Evolutionary conservation across 768 basidiomycete genomes (phyloP), one percentile per base, ranked within the genome.

Genomic region (Leccinum disarticulatum): DNA sequence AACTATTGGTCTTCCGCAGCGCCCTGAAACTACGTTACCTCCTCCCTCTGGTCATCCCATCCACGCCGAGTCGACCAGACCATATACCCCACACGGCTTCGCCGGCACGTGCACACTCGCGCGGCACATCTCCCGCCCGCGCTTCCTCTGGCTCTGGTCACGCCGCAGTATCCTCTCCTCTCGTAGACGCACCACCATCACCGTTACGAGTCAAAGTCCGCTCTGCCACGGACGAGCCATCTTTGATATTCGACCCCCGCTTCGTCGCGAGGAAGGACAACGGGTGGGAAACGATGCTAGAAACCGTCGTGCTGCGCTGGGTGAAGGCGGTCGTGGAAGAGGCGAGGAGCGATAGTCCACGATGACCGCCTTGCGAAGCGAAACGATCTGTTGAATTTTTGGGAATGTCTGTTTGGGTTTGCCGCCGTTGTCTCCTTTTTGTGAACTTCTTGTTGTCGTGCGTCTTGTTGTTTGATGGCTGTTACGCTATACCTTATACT

Each of bases 271-370:
- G 84, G 59, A 84, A 80, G 58, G 92, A 89, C 11, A 79, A 81
- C 0, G 91, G 89, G 0, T 96, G 93, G 93, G 87, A 92, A 57
- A 76, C 77, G 27, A 91, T 93, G 88, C 77, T 96, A 6, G 85
- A 89, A 69, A 66, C 66, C 22, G 80, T 84, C 0, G 73, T 93
- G 11, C 51, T 82, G 46, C 75, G 79, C 36, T 95, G 93, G 93
- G 78, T 87, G 57, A 77, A 79, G 25, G 84, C 80, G 30, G 86
- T 87, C 7, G 82, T 91, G 4, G 81, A 84, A 38, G 93, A 96
- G 75, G 75, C 72, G 74, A 83, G 83, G 72, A 75, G 70, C 51
- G 80, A 73, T 57, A 61, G 43, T 50, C 60, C 13, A 52, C 67
- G 64, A 61, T 71, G 50, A 70, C 63, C 51, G 52, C 43, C 30